Evolutionary conservation across 2,329 filamentous ascomycete species (phyloP), one percentile per base, ranked within the genome.

Genomic region (Aspergillus uvarum): DNA sequence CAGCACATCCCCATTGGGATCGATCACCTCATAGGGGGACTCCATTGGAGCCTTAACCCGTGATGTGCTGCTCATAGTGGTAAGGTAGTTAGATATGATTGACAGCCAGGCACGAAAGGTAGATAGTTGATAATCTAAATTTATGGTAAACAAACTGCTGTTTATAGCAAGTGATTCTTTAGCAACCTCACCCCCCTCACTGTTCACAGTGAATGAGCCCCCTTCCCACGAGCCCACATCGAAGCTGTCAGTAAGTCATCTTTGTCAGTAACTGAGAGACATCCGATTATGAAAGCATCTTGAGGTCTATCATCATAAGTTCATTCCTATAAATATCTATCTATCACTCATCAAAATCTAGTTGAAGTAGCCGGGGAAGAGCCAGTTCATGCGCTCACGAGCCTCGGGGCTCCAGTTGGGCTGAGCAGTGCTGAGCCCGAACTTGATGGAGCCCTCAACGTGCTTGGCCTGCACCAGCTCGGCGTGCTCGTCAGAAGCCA

Each of bases 401-500:
- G 89, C 90, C 75, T 94, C 89, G 14, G 85, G 81, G 62, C 84
- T 85, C 69, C 92, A 85, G 26, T 91, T 91, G 52, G 86, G 85
- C 47, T 87, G 85, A 74, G 92, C 90, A 52, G 94, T 97, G 80
- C 94, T 96, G 65, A 96, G 85, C 47, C 91, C 91, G 64, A 91
- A 92, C 73, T 89, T 89, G 61, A 88, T 87, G 38, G 85, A 83
- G 14, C 91, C 91, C 70, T 87, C 88, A 73, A 92, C 85, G 76
- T 96, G 92, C 82, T 89, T 94, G 24, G 89, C 95, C 62, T 83
- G 79, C 47, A 97, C 87, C 59, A 95, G 76, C 60, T 94, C 88
- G 57, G 76, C 80, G 77, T 96, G 86, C 73, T 94, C 89, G 61
- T 90, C 84, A 73, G 90, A 88, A 69, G 86, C 87, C 68, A 98